Evolutionary conservation across 495 filamentous ascomycete genomes (phyloP).

Genomic region (Darksidea phi): DNA sequence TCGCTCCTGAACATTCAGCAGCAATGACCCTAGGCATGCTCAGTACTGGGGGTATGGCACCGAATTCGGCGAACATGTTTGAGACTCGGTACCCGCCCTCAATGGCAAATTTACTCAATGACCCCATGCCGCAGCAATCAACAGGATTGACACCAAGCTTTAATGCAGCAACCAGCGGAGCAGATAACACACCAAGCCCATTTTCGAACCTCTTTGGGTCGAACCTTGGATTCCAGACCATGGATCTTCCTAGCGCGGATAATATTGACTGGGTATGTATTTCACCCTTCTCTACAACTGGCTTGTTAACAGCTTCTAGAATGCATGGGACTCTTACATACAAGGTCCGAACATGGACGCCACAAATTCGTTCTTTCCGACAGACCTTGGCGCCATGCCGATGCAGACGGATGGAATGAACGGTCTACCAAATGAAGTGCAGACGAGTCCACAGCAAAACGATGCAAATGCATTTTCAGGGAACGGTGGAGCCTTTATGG

Average conservation of each 20-base stretch:
- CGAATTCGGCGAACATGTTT: slow-evolving; percentile 52
- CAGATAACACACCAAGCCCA: slow-evolving; percentile 41
- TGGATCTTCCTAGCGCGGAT: slow-evolving; percentile 53
- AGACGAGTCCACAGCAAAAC: slow-evolving; percentile 1
- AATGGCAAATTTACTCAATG: slow-evolving; percentile 55
- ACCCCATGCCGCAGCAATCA: slow-evolving; percentile 29
- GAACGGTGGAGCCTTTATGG: slow-evolving; percentile 33
- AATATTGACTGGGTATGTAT: slow-evolving; percentile 78
- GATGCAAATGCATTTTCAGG: slow-evolving; percentile 26
- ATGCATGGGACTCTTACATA: slow-evolving; percentile 47
- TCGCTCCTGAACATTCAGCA: slow-evolving; percentile 61
- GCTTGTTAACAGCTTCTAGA: slow-evolving; percentile 18
- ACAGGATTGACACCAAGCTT: slow-evolving; percentile 34
- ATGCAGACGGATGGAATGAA: slow-evolving; percentile 21
- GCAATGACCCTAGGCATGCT: slow-evolving; percentile 83
- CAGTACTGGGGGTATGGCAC: slow-evolving; percentile 66
- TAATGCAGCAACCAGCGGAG: slow-evolving; percentile 17
- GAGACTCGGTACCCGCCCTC: slow-evolving; percentile 31
- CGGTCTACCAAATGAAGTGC: slow-evolving; percentile 10
- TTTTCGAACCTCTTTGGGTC: slow-evolving; percentile 53
- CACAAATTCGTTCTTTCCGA: slow-evolving; percentile 39
- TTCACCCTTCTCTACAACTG: background rate
- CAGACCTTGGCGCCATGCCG: slow-evolving; percentile 29
- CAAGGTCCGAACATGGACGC: slow-evolving; percentile 41
- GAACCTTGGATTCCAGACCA: slow-evolving; percentile 50